Evolutionary conservation across 192 early-diverging fungal species (phyloP), one percentile per base, ranked within the genome.

Genomic region (Dimargaris cristalligena): DNA sequence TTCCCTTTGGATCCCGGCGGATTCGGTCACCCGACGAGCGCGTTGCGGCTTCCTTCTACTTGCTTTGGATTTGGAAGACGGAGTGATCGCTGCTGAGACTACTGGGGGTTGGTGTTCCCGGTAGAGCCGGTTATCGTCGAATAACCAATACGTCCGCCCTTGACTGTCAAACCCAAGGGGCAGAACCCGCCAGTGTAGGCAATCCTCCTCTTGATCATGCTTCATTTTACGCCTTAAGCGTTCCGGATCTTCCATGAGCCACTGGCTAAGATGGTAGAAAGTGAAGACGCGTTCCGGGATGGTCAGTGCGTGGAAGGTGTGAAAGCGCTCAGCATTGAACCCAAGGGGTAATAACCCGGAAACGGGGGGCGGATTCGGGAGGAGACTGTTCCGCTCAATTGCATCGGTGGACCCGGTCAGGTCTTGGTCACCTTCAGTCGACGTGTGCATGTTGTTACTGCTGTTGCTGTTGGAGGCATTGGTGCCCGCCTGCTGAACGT

Each of bases 41-140:
- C 10, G 41, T 11, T 44, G 10, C 41, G 8, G 8, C 41, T 44
- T 44, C 18, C 18, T 44, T 44, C 41, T 8, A 11, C 18, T 44
- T 44, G 10, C 41, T 18, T 44, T 44, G 41, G 41, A 18, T 18
- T 8, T 44, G 8, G 41, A 18, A 44, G 18, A 18, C 8, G 41
- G n/a, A n/a, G n/a, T n/a, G n/a, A n/a, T n/a, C n/a, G n/a, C n/a
- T n/a, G n/a, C n/a, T n/a, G n/a, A n/a, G n/a, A n/a, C n/a, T n/a
- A n/a, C n/a, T n/a, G n/a, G n/a, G 20, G 54, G 54, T n/a, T 20
- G 54, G 18, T 20, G 34, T 23, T 56, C 30, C 16, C 54, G 54
- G 54, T 56, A 56, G 20, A 56, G 32, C 1, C 54, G 54, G 34
- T 56, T 56, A 16, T 56, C 54, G 32, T 34, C 32, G 23, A 56